These are phyloP conservation scores for Saccharomycopsis olivae DNA, from an alignment of 805 yeast genomes.

Conservation along the genomic window DNA sequence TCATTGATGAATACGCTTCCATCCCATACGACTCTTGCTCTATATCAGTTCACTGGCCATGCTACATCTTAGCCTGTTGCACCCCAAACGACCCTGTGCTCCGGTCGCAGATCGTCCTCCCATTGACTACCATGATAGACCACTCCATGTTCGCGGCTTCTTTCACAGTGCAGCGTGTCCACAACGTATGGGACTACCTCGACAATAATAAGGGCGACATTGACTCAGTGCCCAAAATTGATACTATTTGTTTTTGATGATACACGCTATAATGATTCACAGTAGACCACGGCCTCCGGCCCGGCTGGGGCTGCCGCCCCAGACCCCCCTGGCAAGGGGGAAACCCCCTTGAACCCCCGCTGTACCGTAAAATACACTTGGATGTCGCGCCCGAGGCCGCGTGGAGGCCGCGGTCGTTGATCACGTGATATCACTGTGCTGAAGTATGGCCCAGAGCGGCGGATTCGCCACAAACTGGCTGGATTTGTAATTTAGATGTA, in stretches of 20 bases:
- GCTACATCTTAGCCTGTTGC: conserved; percentile 12
- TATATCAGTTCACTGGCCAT: conserved; percentile 14
- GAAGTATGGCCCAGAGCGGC: too few relatives aligned
- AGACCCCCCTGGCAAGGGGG: too few relatives aligned
- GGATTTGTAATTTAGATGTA: too few relatives aligned
- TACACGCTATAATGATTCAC: too few relatives aligned
- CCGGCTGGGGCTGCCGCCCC: too few relatives aligned
- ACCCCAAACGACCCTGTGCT: background rate
- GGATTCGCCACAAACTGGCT: too few relatives aligned
- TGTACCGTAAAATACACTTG: too few relatives aligned
- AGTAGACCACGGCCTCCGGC: too few relatives aligned
- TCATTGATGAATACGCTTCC: background rate
- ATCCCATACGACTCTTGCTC: conserved; percentile 10
- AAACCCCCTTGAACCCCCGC: too few relatives aligned
- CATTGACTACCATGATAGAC: conserved; percentile 5
- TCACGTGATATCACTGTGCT: too few relatives aligned
- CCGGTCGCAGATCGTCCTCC: background rate
- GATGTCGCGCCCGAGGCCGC: too few relatives aligned
- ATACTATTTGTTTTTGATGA: conserved; percentile 9
- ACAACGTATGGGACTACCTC: conserved; percentile 9
- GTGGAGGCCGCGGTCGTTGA: too few relatives aligned
- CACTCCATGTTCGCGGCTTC: conserved; percentile 7
- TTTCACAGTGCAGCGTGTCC: conserved; percentile 2
- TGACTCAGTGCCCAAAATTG: background rate
- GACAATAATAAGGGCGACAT: conserved; percentile 1